Base-by-base conservation (phyloP, 2,329 filamentous ascomycete genomes). In the Tolypocladium tropicale region DNA sequence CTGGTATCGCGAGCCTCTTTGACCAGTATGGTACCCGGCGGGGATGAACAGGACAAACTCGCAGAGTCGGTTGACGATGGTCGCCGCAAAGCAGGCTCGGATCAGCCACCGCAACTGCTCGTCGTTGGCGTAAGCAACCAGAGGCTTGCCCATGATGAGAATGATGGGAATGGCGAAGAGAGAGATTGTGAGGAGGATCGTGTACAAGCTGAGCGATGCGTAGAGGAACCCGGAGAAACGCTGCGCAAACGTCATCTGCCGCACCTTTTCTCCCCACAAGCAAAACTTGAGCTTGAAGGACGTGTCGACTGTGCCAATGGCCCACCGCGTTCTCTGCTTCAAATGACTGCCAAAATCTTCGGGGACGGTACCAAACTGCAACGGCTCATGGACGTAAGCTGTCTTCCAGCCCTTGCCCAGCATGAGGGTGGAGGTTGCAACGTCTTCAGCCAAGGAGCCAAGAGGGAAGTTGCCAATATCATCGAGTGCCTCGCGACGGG, bases 321-420 rank as follows among this genome's bases (percentile, higher is more conserved):
- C 76, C 80, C 79, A 82, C 46, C 79, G 74, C 0, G 77, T 81
- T 23, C 79, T 74, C 70, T 83, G 80, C 69, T 81, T 82, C 9
- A 83, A 63, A 62, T 83, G 79, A 21, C 76, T 74, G 23, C 73
- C 74, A 41, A 75, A 81, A 49, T 82, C 79, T 53, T 82, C 81
- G 5, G 82, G 78, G 1, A 84, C 78, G 2, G 77, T 79, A 39
- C 82, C 83, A 48, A 76, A 85, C 64, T 85, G 82, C 3, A 85
- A 71, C 5, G 76, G 74, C 61, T 85, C 82, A 59, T 82, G 78
- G 33, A 83, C 68, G 61, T 79, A 85, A 0, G 78, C 81, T 2
- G 81, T 84, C 63, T 78, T 79, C 83, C 83, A 86, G 48, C 83
- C 83, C 57, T 72, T 75, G 2, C 79, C 81, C 1, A 84, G 75